phyloP scores from a whole-genome alignment of 495 filamentous ascomycete species.

The Penicillium coffeae region DNA sequence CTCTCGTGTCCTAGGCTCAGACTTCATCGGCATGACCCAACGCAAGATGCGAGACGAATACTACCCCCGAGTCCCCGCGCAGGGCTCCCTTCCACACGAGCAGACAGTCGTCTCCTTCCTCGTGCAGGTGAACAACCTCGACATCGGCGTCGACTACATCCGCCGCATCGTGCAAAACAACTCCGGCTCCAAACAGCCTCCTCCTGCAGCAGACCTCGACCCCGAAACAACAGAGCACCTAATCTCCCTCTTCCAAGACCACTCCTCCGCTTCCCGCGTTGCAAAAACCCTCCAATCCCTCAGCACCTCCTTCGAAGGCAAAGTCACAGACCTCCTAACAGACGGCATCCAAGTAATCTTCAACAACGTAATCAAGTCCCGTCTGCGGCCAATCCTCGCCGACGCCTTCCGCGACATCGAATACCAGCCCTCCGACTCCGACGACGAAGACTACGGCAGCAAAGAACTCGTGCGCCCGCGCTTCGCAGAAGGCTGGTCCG shows the following conservation, averaged over 20 bases:
- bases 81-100: slow-evolving; percentile 78
- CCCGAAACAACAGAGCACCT: slow-evolving; percentile 35
- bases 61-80: slow-evolving; percentile 72
- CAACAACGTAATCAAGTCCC: slow-evolving; percentile 80
- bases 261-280: slow-evolving; percentile 66
- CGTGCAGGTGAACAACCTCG: slow-evolving; percentile 91
- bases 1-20: slow-evolving; percentile 80
- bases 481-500: slow-evolving; percentile 81
- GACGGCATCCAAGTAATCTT: slow-evolving; percentile 83
- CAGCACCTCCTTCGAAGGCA: slow-evolving; percentile 65
- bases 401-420: slow-evolving; percentile 91
- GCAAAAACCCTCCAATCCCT: slow-evolving; percentile 62
- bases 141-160: slow-evolving; percentile 84
- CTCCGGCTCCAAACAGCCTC: slow-evolving; percentile 40
- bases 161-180: slow-evolving; percentile 75
- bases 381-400: slow-evolving; percentile 76
- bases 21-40: slow-evolving; percentile 96
- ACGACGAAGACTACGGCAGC: slow-evolving; percentile 31
- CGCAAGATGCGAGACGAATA: slow-evolving; percentile 94
- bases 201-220: slow-evolving; percentile 10
- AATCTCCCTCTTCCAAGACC: slow-evolving; percentile 69
- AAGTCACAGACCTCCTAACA: slow-evolving; percentile 72
- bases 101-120: slow-evolving; percentile 80
- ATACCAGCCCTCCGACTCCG: slow-evolving; percentile 52
- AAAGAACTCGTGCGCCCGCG: slow-evolving; percentile 60